These are phyloP conservation scores for Aspergillus ostianus DNA, from an alignment of 495 filamentous ascomycete species.

Conservation along the genomic window DNA sequence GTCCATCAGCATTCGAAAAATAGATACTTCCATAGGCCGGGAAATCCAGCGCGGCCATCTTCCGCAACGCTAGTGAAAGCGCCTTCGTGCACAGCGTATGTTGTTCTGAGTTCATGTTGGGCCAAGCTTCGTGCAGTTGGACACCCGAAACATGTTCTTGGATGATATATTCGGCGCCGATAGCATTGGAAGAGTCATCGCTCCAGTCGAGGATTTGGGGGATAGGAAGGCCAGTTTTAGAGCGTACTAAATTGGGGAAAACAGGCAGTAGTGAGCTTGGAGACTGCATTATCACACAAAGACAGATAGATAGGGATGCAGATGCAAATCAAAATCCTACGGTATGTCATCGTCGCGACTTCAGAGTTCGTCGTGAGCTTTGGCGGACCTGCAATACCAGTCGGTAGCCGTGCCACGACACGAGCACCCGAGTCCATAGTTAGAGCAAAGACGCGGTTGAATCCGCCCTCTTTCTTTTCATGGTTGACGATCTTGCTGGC, in stretches of 20 bases:
- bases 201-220: constrained; percentile 44
- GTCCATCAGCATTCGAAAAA: constrained; percentile 17
- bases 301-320: neutral
- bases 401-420: constrained; percentile 41
- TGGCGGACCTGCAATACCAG: constrained; percentile 34
- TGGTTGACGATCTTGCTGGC: constrained; percentile 24
- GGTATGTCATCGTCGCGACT: constrained; percentile 46
- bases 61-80: constrained; percentile 29
- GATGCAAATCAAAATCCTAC: constrained; percentile 25
- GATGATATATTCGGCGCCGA: constrained; percentile 48
- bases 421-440: constrained; percentile 31
- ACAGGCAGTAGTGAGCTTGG: too few relatives aligned
- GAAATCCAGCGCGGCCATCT: constrained; percentile 39
- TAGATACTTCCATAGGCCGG: constrained; percentile 45
- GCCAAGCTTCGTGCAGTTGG: constrained; percentile 38
- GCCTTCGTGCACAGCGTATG: constrained; percentile 36
- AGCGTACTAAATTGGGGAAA: constrained; percentile 27
- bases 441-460: constrained; percentile 42
- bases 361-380: constrained; percentile 42
- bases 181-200: constrained; percentile 34
- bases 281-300: constrained; percentile 3
- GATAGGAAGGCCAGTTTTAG: constrained; percentile 36
- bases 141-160: constrained; percentile 39
- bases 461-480: constrained; percentile 44
- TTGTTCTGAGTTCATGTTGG: constrained; percentile 34